Percentiles rank a stretch among this genome's conserved stretches.
Evolutionary conservation across 176 grass and related monocot genomes (phyloP).

Genomic region (Musa acuminata): DNA sequence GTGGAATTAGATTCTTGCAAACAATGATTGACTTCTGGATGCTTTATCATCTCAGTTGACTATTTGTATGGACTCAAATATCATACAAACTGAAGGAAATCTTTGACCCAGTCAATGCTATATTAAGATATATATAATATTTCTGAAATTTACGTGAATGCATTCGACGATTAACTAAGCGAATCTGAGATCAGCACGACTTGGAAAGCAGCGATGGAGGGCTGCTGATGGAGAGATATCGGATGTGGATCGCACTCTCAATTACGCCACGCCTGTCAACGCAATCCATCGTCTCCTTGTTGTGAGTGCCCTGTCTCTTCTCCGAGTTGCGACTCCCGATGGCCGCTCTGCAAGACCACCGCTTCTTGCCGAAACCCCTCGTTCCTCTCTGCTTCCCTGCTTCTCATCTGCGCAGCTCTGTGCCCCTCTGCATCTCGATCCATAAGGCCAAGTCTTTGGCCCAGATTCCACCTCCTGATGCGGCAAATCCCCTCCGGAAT

Average conservation of each 20-base stretch:
- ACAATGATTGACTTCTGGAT: no score
- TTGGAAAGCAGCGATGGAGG: no score
- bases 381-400: neutral
- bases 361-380: constrained; percentile 23
- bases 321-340: constrained; percentile 7
- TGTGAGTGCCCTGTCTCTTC: no score
- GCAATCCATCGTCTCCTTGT: neutral
- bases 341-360: constrained; percentile 45
- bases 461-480: neutral
- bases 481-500: constrained; percentile 6
- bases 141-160: neutral
- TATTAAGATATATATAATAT: no score
- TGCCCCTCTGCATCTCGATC: neutral
- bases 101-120: no score
- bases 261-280: neutral
- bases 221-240: neutral
- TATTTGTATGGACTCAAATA: no score
- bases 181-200: no score
- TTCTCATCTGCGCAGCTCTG: constrained; percentile 3
- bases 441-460: neutral
- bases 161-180: no score
- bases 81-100: no score
- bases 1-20: no score
- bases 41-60: no score
- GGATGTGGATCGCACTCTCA: neutral